Conservation (phyloP, 345 rosid species). For the Populus davidiana region DNA sequence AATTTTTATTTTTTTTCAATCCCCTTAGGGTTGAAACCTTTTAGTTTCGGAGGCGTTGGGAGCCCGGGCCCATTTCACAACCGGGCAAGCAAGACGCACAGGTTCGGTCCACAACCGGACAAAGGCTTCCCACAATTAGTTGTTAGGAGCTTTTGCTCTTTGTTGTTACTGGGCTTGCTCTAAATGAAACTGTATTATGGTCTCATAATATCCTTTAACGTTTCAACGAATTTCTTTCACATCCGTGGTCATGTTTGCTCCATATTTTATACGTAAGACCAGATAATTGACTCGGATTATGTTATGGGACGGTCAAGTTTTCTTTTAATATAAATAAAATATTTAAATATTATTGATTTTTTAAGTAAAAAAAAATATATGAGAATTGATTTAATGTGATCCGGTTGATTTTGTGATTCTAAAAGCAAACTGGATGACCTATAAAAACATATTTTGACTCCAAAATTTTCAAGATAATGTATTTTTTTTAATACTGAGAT, state of each 20-base stretch:
- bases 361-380: no score
- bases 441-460: no score
- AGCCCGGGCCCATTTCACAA: background rate
- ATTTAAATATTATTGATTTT: no score
- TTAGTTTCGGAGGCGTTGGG: no score
- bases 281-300: no score
- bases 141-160: background rate
- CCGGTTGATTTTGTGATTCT: no score
- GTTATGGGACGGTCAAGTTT: no score
- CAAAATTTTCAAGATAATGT: accelerated
- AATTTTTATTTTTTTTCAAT: no score
- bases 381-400: accelerated
- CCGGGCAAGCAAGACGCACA: background rate
- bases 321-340: no score
- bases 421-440: no score
- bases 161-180: background rate
- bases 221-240: background rate
- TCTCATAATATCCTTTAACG: background rate
- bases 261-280: background rate
- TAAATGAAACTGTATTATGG: background rate
- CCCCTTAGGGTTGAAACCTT: background rate
- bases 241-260: background rate
- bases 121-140: no score
- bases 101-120: background rate
- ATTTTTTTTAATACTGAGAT: no score